Evolutionary conservation across 345 rosid genomes (phyloP).

Genomic region (Corchorus olitorius): DNA sequence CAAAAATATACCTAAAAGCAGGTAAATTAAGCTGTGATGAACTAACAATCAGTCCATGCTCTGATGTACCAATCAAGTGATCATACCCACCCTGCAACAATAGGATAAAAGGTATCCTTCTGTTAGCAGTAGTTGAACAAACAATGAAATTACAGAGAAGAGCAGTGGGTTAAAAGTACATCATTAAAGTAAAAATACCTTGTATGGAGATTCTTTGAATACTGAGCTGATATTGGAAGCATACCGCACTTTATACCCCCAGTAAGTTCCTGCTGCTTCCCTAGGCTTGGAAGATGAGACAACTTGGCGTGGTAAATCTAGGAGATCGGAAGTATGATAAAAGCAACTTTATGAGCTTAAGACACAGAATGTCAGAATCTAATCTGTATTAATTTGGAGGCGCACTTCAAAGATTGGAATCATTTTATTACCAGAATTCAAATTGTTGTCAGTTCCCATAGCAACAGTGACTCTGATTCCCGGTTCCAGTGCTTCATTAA

Average conservation of each 20-base stretch:
- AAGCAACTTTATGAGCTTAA: slow-evolving; percentile 13
- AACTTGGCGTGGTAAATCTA: slow-evolving; percentile 66
- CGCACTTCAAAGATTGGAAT: not conserved
- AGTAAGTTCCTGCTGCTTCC: slow-evolving; percentile 76
- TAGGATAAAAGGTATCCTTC: slow-evolving; percentile 22
- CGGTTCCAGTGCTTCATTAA: slow-evolving; percentile 72
- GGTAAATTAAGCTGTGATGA: slow-evolving; percentile 77
- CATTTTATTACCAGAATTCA: slow-evolving; percentile 51
- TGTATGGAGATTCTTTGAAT: slow-evolving; percentile 55
- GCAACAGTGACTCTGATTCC: slow-evolving; percentile 87
- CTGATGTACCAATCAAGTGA: slow-evolving; percentile 89
- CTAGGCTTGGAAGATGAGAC: slow-evolving; percentile 70
- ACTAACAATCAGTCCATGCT: slow-evolving; percentile 73
- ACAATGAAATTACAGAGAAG: not conserved
- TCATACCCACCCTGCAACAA: slow-evolving; percentile 84
- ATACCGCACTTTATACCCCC: slow-evolving; percentile 95
- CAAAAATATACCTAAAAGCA: slow-evolving; percentile 54
- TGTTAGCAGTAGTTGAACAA: not conserved
- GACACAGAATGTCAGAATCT: not conserved
- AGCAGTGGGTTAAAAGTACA: not conserved
- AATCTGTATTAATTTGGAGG: not conserved
- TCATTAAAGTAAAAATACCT: slow-evolving; percentile 42
- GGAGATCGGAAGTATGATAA: slow-evolving; percentile 38
- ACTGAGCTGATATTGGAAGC: slow-evolving; percentile 76
- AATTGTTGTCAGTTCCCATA: slow-evolving; percentile 70